Evolutionary conservation across 129 eudicot species (phyloP).

Genomic region (Pittosporum tobira): DNA sequence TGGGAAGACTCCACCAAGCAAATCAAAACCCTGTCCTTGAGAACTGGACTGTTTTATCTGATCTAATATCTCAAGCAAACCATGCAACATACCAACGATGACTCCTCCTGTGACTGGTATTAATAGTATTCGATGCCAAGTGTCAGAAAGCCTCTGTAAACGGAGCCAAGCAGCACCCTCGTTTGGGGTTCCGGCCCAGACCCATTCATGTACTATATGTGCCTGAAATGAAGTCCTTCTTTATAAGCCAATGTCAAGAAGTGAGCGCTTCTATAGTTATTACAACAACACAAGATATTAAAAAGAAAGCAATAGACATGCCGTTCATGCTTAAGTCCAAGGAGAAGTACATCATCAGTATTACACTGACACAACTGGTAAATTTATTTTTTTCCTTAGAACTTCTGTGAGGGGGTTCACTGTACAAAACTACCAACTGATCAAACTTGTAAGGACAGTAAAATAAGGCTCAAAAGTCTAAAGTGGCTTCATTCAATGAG

Average conservation of each 20-base stretch:
- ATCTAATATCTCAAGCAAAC: constrained; percentile 78
- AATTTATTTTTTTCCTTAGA: too few relatives aligned
- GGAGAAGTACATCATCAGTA: not conserved
- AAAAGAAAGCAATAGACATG: not conserved
- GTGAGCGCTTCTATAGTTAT: not conserved
- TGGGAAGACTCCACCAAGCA: constrained; percentile 70
- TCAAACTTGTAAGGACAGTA: too few relatives aligned
- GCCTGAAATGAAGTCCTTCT: constrained; percentile 42
- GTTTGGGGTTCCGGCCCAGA: constrained; percentile 99
- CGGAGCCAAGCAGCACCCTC: constrained; percentile 99
- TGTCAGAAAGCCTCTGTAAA: constrained; percentile 76
- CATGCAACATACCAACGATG: constrained; percentile 93
- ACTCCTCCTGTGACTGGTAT: constrained; percentile 98
- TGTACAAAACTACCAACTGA: too few relatives aligned
- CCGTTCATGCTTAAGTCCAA: not conserved
- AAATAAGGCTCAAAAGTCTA: too few relatives aligned
- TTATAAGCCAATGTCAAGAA: constrained; percentile 9
- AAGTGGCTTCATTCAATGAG: too few relatives aligned
- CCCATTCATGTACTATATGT: constrained; percentile 96
- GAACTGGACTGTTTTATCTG: constrained; percentile 72
- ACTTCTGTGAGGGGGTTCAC: too few relatives aligned
- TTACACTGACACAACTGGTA: not conserved
- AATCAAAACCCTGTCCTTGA: constrained; percentile 53
- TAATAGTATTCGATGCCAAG: constrained; percentile 94
- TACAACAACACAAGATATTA: not conserved